Percentiles rank a stretch among this genome's conserved stretches.
phyloP scores from a whole-genome alignment of 2,329 filamentous ascomycete genomes.

The Penicillium paneum region DNA sequence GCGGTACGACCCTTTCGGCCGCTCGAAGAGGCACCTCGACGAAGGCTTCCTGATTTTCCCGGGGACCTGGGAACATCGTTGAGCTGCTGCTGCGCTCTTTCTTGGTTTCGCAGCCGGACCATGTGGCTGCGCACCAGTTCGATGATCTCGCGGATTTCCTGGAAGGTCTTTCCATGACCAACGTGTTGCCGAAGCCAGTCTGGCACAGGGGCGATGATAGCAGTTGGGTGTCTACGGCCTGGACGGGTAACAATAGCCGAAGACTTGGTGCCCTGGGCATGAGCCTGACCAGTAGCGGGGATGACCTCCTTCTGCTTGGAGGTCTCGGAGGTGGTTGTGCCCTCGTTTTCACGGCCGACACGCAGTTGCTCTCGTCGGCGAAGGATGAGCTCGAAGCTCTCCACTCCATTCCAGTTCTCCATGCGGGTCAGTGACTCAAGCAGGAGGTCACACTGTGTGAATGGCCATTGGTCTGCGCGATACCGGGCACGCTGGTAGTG shows the following conservation, averaged over 20 bases:
- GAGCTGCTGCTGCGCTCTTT: conserved; percentile 10
- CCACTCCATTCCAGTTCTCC: conserved; percentile 60
- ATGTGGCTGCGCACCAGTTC: conserved; percentile 24
- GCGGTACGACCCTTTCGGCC: neutral
- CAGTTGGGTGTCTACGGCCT: conserved; percentile 26
- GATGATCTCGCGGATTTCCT: conserved; percentile 30
- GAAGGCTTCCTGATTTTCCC: neutral
- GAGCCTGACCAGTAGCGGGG: neutral
- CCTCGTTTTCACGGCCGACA: conserved; percentile 38
- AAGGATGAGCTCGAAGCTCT: conserved; percentile 55
- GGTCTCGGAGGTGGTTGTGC: neutral
- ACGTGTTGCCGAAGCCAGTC: conserved; percentile 30
- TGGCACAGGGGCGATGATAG: conserved; percentile 33
- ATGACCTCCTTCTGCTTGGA: conserved; percentile 56
- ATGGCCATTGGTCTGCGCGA: conserved; percentile 58
- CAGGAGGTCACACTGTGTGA: conserved; percentile 62
- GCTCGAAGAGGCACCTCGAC: neutral
- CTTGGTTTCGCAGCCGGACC: neutral
- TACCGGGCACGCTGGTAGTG: conserved; percentile 77
- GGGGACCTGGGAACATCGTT: neutral
- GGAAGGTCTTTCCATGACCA: conserved; percentile 29
- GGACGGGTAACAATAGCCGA: neutral
- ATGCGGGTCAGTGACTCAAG: conserved; percentile 61
- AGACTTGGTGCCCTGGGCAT: neutral
- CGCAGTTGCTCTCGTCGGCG: conserved; percentile 27